phyloP scores from a whole-genome alignment of 1,284 basidiomycete genomes.

The Microbotryum violaceum region DNA sequence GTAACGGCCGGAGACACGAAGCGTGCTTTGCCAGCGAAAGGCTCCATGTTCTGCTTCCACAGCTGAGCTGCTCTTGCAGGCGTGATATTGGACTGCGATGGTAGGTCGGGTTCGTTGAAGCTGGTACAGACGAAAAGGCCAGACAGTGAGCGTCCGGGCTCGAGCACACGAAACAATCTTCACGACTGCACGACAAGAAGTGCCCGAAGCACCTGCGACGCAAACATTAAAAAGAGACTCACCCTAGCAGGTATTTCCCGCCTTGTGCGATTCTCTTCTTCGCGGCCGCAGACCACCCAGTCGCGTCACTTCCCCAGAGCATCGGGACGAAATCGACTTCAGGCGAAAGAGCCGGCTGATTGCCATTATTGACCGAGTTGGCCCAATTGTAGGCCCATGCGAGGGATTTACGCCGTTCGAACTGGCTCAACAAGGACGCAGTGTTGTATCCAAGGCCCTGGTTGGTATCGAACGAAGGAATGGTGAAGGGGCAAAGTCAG shows the following conservation, averaged over 20 bases:
- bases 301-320: background rate
- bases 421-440: background rate
- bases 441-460: constrained; percentile 7
- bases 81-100: constrained; percentile 23
- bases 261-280: background rate
- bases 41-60: constrained; percentile 30
- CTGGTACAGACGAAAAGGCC: background rate
- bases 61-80: constrained; percentile 8
- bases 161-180: background rate
- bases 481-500: no score
- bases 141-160: background rate
- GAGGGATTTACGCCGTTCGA: background rate
- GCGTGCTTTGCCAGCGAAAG: constrained; percentile 16
- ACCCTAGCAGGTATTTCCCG: constrained; percentile 1
- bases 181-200: background rate
- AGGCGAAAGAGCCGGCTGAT: background rate
- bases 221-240: background rate
- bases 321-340: constrained; percentile 10
- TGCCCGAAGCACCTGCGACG: background rate
- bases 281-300: background rate
- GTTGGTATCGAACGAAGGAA: no score
- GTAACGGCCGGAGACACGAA: constrained; percentile 31
- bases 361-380: background rate
- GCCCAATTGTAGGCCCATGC: constrained; percentile 13
- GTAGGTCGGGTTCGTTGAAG: constrained; percentile 30